Evolutionary conservation across 2,329 filamentous ascomycete genomes (phyloP).

Genomic region (Corniculantispora saksenae): DNA sequence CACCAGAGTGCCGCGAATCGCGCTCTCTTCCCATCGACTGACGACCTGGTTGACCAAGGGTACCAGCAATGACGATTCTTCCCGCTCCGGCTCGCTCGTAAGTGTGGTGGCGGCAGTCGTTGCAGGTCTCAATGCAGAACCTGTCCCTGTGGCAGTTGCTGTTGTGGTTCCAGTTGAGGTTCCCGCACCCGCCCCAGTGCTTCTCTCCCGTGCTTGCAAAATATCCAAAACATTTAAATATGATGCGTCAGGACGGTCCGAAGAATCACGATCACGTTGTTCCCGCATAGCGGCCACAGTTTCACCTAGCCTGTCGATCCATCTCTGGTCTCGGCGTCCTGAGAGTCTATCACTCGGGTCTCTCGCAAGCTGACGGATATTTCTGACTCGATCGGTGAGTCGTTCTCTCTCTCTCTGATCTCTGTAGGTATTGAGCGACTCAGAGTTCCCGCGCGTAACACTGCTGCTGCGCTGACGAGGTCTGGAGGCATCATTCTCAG

Average conservation of each 20-base stretch:
- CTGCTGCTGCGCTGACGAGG: constrained; percentile 38
- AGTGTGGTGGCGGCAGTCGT: neutral
- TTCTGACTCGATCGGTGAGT: constrained; percentile 36
- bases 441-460: constrained; percentile 40
- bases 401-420: constrained; percentile 40
- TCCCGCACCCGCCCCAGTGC: constrained; percentile 18
- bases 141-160: neutral
- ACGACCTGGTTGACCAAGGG: constrained; percentile 41
- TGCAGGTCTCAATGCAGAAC: neutral
- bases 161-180: neutral
- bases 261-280: constrained; percentile 36
- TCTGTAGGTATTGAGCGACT: constrained; percentile 40
- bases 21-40: constrained; percentile 41
- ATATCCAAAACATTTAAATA: constrained; percentile 41
- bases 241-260: constrained; percentile 23
- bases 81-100: constrained; percentile 33
- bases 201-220: constrained; percentile 35
- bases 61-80: constrained; percentile 38
- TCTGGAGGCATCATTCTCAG: constrained; percentile 30
- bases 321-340: constrained; percentile 33
- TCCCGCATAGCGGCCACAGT: constrained; percentile 38
- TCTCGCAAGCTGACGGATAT: constrained; percentile 34
- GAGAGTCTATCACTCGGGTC: constrained; percentile 27
- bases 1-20: constrained; percentile 33
- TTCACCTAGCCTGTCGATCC: constrained; percentile 38